Percentiles rank a stretch among this genome's conserved stretches.
Evolutionary conservation across 2,329 filamentous ascomycete genomes (phyloP).

Genomic region (Acrocalymma vagum): DNA sequence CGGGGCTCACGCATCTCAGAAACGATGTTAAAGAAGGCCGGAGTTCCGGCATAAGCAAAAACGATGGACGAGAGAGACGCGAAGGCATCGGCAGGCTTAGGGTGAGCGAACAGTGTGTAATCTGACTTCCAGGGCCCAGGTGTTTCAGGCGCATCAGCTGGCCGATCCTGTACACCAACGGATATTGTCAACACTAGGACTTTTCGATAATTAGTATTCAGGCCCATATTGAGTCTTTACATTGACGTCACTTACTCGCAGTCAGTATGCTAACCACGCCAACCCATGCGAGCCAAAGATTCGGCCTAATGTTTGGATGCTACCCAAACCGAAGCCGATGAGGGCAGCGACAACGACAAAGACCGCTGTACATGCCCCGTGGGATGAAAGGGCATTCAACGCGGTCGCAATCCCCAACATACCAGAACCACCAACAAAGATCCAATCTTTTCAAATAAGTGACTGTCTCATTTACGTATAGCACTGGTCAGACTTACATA

Average conservation of each 20-base stretch:
- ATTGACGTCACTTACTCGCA: slow-evolving; percentile 19
- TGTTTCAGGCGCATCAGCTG: slow-evolving; percentile 27
- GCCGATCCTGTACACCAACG: slow-evolving; percentile 34
- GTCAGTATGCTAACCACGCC: slow-evolving; percentile 30
- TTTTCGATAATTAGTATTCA: slow-evolving; percentile 3
- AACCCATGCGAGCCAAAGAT: slow-evolving; percentile 35
- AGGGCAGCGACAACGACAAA: slow-evolving; percentile 68
- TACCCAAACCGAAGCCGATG: slow-evolving; percentile 56
- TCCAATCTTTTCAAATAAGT: slow-evolving; percentile 23
- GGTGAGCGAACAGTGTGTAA: slow-evolving; percentile 24
- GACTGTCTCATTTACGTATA: slow-evolving; percentile 15
- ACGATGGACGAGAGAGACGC: slow-evolving; percentile 31
- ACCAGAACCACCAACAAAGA: slow-evolving; percentile 75
- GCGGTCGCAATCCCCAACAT: slow-evolving; percentile 60
- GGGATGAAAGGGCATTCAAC: slow-evolving; percentile 61
- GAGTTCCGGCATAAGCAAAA: slow-evolving; percentile 60
- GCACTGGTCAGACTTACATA: slow-evolving; percentile 46
- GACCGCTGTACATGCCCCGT: slow-evolving; percentile 70
- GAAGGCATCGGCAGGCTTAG: slow-evolving; percentile 24
- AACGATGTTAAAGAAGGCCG: slow-evolving; percentile 74
- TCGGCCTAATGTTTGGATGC: slow-evolving; percentile 53
- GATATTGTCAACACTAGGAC: slow-evolving; percentile 33
- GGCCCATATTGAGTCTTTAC: background rate
- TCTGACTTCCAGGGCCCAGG: slow-evolving; percentile 29
- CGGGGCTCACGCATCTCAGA: slow-evolving; percentile 69